Conservation (phyloP, 2,329 filamentous ascomycete genomes). For the Epichloe sp. region DNA sequence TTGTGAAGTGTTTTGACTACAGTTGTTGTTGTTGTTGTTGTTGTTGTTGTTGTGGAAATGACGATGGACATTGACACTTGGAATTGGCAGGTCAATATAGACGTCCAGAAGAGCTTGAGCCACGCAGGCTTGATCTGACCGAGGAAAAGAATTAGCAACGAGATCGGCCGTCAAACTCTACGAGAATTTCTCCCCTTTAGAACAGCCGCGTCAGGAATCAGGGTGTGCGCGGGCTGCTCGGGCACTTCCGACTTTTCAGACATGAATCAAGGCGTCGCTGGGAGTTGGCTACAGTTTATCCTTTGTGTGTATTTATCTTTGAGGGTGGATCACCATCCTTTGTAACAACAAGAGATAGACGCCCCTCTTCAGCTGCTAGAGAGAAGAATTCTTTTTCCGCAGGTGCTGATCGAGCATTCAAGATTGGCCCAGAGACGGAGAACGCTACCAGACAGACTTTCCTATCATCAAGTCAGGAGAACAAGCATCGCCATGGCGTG, state of each 20-base stretch:
- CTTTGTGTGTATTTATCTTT: conserved; percentile 31
- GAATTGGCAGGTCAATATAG: conserved; percentile 15
- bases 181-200: conserved; percentile 8
- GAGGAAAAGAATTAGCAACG: conserved; percentile 6
- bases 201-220: conserved; percentile 16
- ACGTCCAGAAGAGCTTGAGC: conserved; percentile 16
- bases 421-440: background rate
- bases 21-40: conserved; percentile 1
- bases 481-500: background rate
- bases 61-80: conserved; percentile 20
- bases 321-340: conserved; percentile 31
- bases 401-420: background rate
- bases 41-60: conserved; percentile 3
- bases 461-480: background rate
- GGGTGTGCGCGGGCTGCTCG: background rate
- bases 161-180: conserved; percentile 21
- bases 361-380: background rate
- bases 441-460: background rate
- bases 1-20: background rate
- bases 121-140: conserved; percentile 17
- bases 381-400: background rate
- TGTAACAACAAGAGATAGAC: conserved; percentile 26
- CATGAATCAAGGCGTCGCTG: conserved; percentile 8
- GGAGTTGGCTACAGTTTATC: conserved; percentile 15
- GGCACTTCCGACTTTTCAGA: conserved; percentile 5